phyloP scores from a whole-genome alignment of 1,139 yeast species.

The Saccharomyces hybrid region DNA sequence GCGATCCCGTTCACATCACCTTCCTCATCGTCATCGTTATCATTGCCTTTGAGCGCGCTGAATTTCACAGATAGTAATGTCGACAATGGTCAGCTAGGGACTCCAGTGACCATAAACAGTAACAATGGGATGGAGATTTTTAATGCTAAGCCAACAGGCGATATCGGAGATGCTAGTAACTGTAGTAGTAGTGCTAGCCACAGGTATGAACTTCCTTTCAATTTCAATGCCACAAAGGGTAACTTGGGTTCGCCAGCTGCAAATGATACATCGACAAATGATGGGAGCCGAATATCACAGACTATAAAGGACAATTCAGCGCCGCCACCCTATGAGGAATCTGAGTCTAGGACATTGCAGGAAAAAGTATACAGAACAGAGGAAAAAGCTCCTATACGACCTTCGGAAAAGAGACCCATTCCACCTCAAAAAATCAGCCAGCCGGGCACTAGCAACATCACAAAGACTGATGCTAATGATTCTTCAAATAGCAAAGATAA shows the following conservation, averaged over 20 bases:
- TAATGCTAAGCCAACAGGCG: neutral
- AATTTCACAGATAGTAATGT: neutral
- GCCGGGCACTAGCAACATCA: neutral
- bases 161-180: neutral
- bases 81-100: constrained; percentile 2
- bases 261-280: neutral
- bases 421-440: constrained; percentile 1
- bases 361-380: constrained; percentile 18
- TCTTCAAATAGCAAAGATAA: constrained; percentile 5
- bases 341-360: constrained; percentile 12
- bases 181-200: neutral
- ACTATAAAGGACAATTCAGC: constrained; percentile 5
- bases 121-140: neutral
- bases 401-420: neutral
- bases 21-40: neutral
- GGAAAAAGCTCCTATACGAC: constrained; percentile 3
- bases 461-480: neutral
- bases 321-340: constrained; percentile 18
- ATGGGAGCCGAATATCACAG: neutral
- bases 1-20: neutral
- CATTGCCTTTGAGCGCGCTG: neutral
- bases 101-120: constrained; percentile 5
- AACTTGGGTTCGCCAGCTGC: neutral
- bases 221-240: constrained; percentile 3
- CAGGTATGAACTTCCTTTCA: constrained; percentile 1